phyloP scores from a whole-genome alignment of 192 early-diverging fungal species.

The Coemansia sp. region DNA sequence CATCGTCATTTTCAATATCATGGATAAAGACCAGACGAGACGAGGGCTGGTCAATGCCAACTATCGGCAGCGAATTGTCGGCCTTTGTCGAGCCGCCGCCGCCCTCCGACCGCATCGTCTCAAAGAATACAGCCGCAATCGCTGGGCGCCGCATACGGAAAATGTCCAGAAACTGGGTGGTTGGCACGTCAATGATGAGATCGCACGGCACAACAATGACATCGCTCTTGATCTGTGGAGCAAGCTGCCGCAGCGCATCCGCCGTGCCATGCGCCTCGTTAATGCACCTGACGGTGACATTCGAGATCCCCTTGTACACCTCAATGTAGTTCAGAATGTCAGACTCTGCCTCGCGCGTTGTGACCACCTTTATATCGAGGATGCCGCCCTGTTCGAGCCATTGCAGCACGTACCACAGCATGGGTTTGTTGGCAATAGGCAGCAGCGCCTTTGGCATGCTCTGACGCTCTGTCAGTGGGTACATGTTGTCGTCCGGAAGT shows the following conservation, averaged over 20 bases:
- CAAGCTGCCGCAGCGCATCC: conserved; percentile 77
- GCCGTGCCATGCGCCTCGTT: conserved; percentile 73
- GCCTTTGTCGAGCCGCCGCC: conserved; percentile 56
- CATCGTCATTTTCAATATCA: conserved; percentile 6
- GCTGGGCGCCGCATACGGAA: conserved; percentile 80
- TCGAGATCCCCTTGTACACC: conserved; percentile 60
- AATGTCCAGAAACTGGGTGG: conserved; percentile 81
- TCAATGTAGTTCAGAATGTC: conserved; percentile 57
- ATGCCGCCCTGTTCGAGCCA: conserved; percentile 92
- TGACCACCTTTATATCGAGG: conserved; percentile 73
- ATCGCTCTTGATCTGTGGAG: conserved; percentile 85
- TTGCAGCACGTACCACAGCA: conserved; percentile 90
- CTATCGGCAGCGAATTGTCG: conserved; percentile 18
- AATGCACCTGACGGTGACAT: conserved; percentile 44
- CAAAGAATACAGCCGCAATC: conserved; percentile 81
- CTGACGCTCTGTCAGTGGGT: conserved; percentile 76
- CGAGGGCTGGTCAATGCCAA: conserved; percentile 53
- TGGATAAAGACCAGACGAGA: conserved; percentile 53
- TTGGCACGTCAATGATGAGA: conserved; percentile 80
- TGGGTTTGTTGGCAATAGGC: conserved; percentile 92
- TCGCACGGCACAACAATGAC: conserved; percentile 94
- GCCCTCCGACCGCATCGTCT: conserved; percentile 71
- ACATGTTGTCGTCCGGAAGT: conserved; percentile 55
- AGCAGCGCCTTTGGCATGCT: conserved; percentile 92
- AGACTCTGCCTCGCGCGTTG: conserved; percentile 64